Evolutionary conservation across 2,329 filamentous ascomycete species (phyloP), one percentile per base, ranked within the genome.

Genomic region (Fusarium avenaceum): DNA sequence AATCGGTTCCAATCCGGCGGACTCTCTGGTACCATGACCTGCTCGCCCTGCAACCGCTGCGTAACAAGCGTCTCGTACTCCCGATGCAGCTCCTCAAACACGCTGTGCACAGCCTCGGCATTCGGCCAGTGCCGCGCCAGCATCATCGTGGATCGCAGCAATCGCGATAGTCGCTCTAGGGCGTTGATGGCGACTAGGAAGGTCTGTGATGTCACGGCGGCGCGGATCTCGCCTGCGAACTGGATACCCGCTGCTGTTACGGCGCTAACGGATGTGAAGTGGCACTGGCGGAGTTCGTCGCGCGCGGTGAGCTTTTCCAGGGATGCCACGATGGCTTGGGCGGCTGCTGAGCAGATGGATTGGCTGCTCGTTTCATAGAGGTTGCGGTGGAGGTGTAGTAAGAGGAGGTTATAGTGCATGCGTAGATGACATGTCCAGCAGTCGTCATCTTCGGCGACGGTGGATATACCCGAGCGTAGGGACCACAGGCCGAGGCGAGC

Each of bases 341-440:
- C 72, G 4, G 72, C 72, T 1, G 72, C 71, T 1, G 72, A 71
- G 35, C 72, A 72, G 30, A 74, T 73, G 0, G 72, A 72, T 10
- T 63, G 66, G 6, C 72, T 73, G 19, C 68, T 70, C 1, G 62
- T 39, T 1, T 65, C 70, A 0, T 53, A 50, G 0, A 72, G 39
- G 9, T 74, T 74, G 1, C 72, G 65, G 2, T 74, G 72, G 3
- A 74, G 65, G n/a, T 74, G 72, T 0, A 74, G 24, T 0, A 74
- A 48, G 0, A 74, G 53, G 2, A 74, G 58, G 7, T 74, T 74
- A 19, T 74, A 74, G 33, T 74, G 72, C 72, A 74, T 74, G 0
- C 72, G 28, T 2, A 74, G 55, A 48, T 74, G 72, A 7, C 70
- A 72, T 1, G 67, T 70, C 65, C 64, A 65, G 1, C 72, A 51